Evolutionary conservation across 768 basidiomycete genomes (phyloP).

Genomic region (Sistotremastrum niveocremeum): DNA sequence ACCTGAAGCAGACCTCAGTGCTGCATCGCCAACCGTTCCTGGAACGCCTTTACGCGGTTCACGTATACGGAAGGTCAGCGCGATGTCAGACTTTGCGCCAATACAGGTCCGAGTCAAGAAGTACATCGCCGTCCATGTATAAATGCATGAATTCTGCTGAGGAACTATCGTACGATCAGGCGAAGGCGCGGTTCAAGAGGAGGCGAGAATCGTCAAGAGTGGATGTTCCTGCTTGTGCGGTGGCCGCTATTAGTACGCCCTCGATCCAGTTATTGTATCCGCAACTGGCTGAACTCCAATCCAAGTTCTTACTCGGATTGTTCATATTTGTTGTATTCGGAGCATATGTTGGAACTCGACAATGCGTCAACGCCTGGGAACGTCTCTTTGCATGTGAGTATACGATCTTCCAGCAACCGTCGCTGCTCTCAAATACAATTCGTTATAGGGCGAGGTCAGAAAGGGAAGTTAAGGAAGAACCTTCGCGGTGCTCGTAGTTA

Average conservation of each 20-base stretch:
- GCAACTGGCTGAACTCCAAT: not conserved
- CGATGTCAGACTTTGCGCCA: constrained; percentile 81
- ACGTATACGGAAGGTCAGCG: constrained; percentile 68
- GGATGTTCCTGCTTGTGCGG: constrained; percentile 62
- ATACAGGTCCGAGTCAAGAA: constrained; percentile 73
- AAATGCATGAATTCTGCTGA: not conserved
- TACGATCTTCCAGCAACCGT: not conserved
- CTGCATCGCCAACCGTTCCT: constrained; percentile 16
- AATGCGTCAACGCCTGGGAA: constrained; percentile 90
- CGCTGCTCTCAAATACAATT: not conserved
- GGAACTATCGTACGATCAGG: constrained; percentile 16
- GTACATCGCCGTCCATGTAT: constrained; percentile 23
- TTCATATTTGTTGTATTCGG: constrained; percentile 80
- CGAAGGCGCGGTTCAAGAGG: constrained; percentile 19
- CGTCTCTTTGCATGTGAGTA: constrained; percentile 75
- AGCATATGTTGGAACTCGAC: constrained; percentile 75
- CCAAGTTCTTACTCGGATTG: constrained; percentile 67
- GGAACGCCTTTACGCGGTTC: constrained; percentile 15
- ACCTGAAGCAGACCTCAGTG: constrained; percentile 19
- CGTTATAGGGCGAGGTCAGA: constrained; percentile 65
- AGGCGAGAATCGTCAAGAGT: constrained; percentile 45
- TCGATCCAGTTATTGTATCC: not conserved
- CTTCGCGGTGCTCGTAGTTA: constrained; percentile 66
- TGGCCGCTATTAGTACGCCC: constrained; percentile 73
- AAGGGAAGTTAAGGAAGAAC: constrained; percentile 61